These are phyloP conservation scores for Colletotrichum navitas DNA, from an alignment of 2,329 filamentous ascomycete species.

Conservation along the genomic window DNA sequence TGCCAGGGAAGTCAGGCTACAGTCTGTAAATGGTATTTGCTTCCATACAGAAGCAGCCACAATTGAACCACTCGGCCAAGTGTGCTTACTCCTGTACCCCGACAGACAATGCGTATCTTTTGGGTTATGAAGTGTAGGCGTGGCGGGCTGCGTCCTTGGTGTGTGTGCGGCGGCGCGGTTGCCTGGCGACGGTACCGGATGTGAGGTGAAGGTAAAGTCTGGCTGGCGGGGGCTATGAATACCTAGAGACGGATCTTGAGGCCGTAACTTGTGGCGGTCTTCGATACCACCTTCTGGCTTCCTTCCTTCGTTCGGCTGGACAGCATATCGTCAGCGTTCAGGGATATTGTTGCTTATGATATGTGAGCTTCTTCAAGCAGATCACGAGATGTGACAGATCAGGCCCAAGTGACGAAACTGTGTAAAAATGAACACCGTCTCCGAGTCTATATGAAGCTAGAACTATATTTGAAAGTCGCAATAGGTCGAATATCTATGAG, in stretches of 20 bases:
- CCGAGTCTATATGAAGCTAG: background rate
- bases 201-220: background rate
- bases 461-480: background rate
- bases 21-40: conserved; percentile 12
- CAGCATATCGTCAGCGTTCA: background rate
- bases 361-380: background rate
- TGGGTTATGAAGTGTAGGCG: background rate
- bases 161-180: background rate
- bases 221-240: background rate
- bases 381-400: background rate
- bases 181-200: background rate
- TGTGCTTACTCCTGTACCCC: conserved; percentile 4
- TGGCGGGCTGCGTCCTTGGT: background rate
- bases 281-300: background rate
- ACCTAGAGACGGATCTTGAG: too few relatives aligned
- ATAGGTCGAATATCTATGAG: background rate
- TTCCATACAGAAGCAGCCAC: background rate
- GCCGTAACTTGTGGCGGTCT: background rate
- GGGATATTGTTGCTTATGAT: background rate
- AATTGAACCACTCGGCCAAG: conserved; percentile 16
- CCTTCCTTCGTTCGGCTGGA: background rate
- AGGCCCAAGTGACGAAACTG: background rate
- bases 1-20: conserved; percentile 9
- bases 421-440: background rate
- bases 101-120: background rate